A percentile compares a stretch with the other conserved stretches of the same genome.
phyloP scores from a whole-genome alignment of 345 rosid species.

The Brassica cretica region DNA sequence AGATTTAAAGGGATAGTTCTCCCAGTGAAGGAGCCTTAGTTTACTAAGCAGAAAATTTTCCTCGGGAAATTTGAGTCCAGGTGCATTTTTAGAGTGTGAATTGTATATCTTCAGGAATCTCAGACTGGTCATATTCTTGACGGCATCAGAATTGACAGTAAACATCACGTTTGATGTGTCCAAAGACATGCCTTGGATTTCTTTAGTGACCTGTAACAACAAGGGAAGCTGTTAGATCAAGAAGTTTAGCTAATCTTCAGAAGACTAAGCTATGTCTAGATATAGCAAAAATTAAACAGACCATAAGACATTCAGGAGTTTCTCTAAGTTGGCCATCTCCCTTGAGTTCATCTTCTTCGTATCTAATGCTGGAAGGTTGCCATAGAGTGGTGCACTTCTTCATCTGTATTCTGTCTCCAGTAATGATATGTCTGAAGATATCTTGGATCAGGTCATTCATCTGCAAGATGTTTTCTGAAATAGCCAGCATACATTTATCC shows the following conservation, averaged over 20 bases:
- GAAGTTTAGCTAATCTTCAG: too few relatives aligned
- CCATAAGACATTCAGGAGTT: not conserved
- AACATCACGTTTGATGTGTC: not conserved
- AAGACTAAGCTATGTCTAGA: too few relatives aligned
- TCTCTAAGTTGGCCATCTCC: not conserved
- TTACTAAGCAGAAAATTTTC: slow-evolving; percentile 9
- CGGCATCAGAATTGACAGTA: not conserved
- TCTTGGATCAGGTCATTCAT: slow-evolving; percentile 35
- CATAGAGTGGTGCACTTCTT: slow-evolving; percentile 24
- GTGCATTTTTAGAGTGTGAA: not conserved
- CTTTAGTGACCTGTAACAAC: slow-evolving; percentile 25
- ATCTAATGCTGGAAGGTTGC: not conserved
- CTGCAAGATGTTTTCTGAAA: not conserved
- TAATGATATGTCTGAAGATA: slow-evolving; percentile 27
- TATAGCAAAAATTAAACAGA: not conserved
- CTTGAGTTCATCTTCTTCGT: not conserved
- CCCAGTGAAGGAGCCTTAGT: slow-evolving; percentile 37
- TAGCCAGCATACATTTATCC: slow-evolving; percentile 25
- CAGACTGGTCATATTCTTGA: slow-evolving; percentile 18
- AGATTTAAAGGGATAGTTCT: slow-evolving; percentile 11
- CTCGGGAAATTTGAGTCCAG: not conserved
- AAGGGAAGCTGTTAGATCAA: too few relatives aligned
- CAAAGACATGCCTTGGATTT: slow-evolving; percentile 23
- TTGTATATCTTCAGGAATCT: slow-evolving; percentile 21
- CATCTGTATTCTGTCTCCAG: not conserved